phyloP scores from a whole-genome alignment of 495 filamentous ascomycete genomes.

The Tuber borchii region DNA sequence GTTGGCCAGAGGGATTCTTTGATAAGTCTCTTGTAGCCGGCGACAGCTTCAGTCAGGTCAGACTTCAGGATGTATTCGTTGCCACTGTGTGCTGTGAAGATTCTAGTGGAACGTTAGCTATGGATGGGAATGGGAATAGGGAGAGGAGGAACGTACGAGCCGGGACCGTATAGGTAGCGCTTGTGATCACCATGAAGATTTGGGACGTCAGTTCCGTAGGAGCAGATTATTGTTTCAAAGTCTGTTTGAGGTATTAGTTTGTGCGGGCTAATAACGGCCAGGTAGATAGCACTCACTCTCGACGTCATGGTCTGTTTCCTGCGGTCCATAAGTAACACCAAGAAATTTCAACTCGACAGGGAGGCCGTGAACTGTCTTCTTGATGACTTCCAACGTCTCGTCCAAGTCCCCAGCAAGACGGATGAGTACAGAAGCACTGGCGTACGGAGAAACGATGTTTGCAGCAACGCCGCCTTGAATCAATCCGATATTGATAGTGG shows the following conservation, averaged over 20 bases:
- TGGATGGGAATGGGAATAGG: background rate
- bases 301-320: constrained; percentile 72
- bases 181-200: constrained; percentile 65
- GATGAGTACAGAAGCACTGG: constrained; percentile 59
- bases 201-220: constrained; percentile 90
- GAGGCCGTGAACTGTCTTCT: constrained; percentile 53
- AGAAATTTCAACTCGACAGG: constrained; percentile 56
- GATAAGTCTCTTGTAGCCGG: constrained; percentile 65
- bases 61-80: constrained; percentile 68
- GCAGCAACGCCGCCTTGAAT: constrained; percentile 76
- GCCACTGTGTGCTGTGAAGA: constrained; percentile 80
- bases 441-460: constrained; percentile 76
- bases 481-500: constrained; percentile 76
- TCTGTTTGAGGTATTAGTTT: constrained; percentile 45
- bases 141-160: constrained; percentile 46
- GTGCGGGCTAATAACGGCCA: background rate
- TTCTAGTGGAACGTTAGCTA: constrained; percentile 43
- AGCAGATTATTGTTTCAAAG: constrained; percentile 71
- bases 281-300: constrained; percentile 47
- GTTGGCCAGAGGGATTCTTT: constrained; percentile 52
- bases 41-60: constrained; percentile 63
- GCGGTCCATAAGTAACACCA: constrained; percentile 60
- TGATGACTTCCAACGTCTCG: constrained; percentile 52
- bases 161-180: constrained; percentile 82
- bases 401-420: constrained; percentile 67